Base-by-base conservation (phyloP, 192 early-diverging fungal genomes). In the Rhizoclosmatium globosum region DNA sequence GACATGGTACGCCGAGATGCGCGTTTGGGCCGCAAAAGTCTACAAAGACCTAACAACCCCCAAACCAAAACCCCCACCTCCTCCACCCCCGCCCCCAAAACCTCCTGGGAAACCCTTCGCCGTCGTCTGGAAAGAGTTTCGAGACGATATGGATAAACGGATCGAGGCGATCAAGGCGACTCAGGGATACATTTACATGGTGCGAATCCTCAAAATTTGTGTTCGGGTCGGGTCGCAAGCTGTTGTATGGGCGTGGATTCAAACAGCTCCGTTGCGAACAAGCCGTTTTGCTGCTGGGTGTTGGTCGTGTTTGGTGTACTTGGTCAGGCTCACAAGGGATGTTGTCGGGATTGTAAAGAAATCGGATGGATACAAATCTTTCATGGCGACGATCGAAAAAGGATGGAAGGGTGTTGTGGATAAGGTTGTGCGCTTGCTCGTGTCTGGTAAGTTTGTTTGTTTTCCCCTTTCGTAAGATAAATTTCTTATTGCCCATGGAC, bases 21-120 rank as follows among this genome's bases (percentile, higher is more conserved):
- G 70, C 19, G 43, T 13, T 2, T 53, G 50, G 50, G 17, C 17
- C 50, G 17, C 6, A 17, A 7, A 53, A 53, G 9, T 13, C 9
- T 53, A 53, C 50, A 53, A 13, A 0, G 17, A 13, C 50, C 50
- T 53, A 53, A 53, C 50, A 19, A 74, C 72, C 58, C 72, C 72
- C 2, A 44, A 39, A 23, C 72, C 72, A 45, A 74, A 74, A 74
- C 72, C 72, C 19, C 70, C 70, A 57, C 72, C 72, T 39, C 72
- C 72, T 6, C 72, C 72, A 9, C 39, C 44, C 9, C 72, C 72
- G 11, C 69, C 69, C 15, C 67, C 67, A 19, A 7, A 3, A 42
- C 67, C 67, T 13, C 72, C 72, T 11, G 39, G 42, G 2, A 74
- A 74, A 64, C 56, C 72, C 21, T 44, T 62, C n/a, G 56, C 59